phyloP scores from a whole-genome alignment of 1,139 yeast species.

The Blastobotrys persicus region DNA sequence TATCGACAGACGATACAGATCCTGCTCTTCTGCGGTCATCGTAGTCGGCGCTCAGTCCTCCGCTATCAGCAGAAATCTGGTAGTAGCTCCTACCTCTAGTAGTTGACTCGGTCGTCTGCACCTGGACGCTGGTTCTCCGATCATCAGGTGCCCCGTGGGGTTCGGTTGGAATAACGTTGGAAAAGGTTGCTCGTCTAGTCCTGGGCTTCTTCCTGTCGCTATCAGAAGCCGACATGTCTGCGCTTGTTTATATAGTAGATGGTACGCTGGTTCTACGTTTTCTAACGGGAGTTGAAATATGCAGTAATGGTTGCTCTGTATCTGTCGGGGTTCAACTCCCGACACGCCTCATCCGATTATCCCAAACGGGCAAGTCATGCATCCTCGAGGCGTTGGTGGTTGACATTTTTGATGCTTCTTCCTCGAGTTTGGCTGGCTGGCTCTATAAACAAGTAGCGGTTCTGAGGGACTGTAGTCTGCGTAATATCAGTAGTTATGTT shows the following conservation, averaged over 20 bases:
- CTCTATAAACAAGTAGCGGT: too few species aligned
- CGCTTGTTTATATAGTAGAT: too few species aligned
- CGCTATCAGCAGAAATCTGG: neutral
- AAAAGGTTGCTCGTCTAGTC: constrained; percentile 25
- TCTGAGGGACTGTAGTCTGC: too few species aligned
- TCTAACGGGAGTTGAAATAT: too few species aligned
- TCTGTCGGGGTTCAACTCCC: neutral
- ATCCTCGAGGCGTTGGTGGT: too few species aligned
- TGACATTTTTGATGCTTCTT: too few species aligned
- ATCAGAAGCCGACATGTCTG: neutral
- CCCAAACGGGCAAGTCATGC: too few species aligned
- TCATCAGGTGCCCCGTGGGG: neutral
- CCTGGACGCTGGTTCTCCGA: neutral
- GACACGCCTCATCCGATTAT: too few species aligned
- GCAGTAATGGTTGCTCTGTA: neutral
- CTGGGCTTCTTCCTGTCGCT: constrained; percentile 2
- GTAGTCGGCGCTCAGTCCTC: neutral
- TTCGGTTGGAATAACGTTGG: constrained; percentile 21
- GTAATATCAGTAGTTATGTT: too few species aligned
- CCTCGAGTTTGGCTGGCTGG: too few species aligned
- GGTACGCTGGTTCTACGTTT: too few species aligned
- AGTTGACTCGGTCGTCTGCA: neutral
- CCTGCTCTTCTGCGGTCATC: constrained; percentile 1
- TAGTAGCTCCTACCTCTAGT: constrained; percentile 1
- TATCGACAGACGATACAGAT: constrained; percentile 13